phyloP scores from a whole-genome alignment of 139 green algal species.

The Zygnema circumcarinatum region DNA sequence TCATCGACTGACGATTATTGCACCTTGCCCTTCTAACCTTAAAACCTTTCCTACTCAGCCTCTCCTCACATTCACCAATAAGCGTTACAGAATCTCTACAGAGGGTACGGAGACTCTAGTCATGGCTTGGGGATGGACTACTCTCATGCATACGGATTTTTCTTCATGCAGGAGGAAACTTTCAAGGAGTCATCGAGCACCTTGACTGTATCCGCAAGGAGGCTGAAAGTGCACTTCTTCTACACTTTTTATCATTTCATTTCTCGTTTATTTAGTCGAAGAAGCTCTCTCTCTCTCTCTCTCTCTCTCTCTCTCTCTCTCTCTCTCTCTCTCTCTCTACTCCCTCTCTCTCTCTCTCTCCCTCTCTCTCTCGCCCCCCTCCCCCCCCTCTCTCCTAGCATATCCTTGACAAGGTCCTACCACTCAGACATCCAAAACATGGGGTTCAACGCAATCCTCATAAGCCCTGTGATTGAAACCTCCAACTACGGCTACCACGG shows the following conservation, averaged over 20 bases:
- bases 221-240: not conserved
- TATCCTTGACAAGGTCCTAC: no score
- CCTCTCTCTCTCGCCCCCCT: not conserved
- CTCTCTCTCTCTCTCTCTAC: not conserved
- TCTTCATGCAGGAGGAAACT: not conserved
- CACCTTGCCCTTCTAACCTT: not conserved
- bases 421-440: constrained; percentile 33
- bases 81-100: no score
- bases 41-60: not conserved
- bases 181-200: not conserved
- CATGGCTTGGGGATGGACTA: not conserved
- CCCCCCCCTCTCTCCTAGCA: no score
- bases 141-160: not conserved
- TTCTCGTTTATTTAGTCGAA: not conserved
- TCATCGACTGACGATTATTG: not conserved
- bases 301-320: not conserved
- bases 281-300: not conserved
- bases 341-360: not conserved
- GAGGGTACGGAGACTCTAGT: no score
- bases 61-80: no score
- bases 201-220: constrained; percentile 2
- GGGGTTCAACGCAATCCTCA: constrained; percentile 32
- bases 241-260: not conserved
- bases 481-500: constrained; percentile 29
- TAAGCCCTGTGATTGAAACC: constrained; percentile 22